These are phyloP conservation scores for Picochlorum sp. DNA, from an alignment of 139 green algal species.

Conservation along the genomic window DNA sequence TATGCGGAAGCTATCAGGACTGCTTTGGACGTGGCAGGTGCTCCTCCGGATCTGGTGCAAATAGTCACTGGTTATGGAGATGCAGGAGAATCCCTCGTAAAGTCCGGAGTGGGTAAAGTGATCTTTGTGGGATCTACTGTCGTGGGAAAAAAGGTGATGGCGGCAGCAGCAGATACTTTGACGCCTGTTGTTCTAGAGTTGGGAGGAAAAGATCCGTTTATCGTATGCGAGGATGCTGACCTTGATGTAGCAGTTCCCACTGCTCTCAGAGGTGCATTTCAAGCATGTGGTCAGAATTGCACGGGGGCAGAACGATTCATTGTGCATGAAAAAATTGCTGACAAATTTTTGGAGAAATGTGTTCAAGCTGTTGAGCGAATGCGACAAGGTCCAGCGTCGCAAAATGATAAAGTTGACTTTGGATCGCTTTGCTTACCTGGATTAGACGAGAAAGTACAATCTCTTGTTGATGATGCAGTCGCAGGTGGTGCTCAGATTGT, in stretches of 20 bases:
- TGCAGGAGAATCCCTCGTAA: constrained; percentile 81
- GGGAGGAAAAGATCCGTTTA: constrained; percentile 93
- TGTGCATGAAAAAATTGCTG: constrained; percentile 66
- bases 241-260: constrained; percentile 58
- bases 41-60: constrained; percentile 79
- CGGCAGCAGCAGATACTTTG: constrained; percentile 56
- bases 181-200: constrained; percentile 95
- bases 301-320: constrained; percentile 91
- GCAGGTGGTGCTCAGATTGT: constrained; percentile 61
- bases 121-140: constrained; percentile 83
- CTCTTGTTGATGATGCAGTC: constrained; percentile 84
- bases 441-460: constrained; percentile 68
- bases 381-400: constrained; percentile 24
- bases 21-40: constrained; percentile 69
- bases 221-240: constrained; percentile 85
- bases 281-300: constrained; percentile 94
- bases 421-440: constrained; percentile 93
- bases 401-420: constrained; percentile 50
- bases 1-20: constrained; percentile 73
- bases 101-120: constrained; percentile 70
- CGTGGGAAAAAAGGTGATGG: constrained; percentile 61
- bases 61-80: constrained; percentile 86
- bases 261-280: constrained; percentile 76
- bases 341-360: constrained; percentile 24
- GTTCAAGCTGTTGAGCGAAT: neutral